Conservation (phyloP, 164 flowering plant species). For the Annona cherimola region DNA sequence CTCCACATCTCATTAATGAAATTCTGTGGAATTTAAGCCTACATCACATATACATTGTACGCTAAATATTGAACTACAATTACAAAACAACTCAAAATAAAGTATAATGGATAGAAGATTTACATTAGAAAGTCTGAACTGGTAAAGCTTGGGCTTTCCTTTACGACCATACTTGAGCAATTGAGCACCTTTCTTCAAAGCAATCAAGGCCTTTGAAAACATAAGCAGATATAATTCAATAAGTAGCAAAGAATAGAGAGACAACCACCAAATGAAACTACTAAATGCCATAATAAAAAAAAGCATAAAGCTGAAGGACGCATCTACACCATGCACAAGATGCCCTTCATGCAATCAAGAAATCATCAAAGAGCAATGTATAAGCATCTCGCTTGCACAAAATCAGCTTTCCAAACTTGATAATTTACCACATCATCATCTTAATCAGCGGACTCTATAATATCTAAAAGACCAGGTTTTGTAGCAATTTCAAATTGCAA, state of each 20-base stretch:
- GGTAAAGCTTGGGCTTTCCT: slow-evolving; percentile 92
- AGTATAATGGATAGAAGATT: slow-evolving; percentile 19
- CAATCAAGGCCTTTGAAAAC: slow-evolving; percentile 58
- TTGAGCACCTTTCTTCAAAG: slow-evolving; percentile 91
- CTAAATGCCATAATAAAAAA: not conserved
- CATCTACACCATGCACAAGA: not conserved
- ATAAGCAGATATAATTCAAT: slow-evolving; percentile 5
- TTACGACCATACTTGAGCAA: slow-evolving; percentile 97
- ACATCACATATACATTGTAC: too few relatives aligned
- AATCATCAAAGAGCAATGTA: not conserved
- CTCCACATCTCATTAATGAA: too few relatives aligned
- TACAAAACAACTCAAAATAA: not conserved
- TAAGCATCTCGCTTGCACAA: not conserved
- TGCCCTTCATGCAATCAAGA: not conserved
- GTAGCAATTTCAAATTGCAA: not conserved
- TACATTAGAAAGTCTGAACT: slow-evolving; percentile 86
- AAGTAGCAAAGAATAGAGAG: too few relatives aligned
- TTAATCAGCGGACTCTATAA: not conserved
- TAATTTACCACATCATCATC: not conserved
- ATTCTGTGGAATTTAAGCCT: too few relatives aligned
- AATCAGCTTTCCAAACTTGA: not conserved
- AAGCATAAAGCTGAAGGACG: not conserved
- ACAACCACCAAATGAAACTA: not conserved
- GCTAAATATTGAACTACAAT: not conserved
- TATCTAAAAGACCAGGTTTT: not conserved